Conservation (phyloP, 2,329 filamentous ascomycete genomes). For the Dothistroma septosporum region DNA sequence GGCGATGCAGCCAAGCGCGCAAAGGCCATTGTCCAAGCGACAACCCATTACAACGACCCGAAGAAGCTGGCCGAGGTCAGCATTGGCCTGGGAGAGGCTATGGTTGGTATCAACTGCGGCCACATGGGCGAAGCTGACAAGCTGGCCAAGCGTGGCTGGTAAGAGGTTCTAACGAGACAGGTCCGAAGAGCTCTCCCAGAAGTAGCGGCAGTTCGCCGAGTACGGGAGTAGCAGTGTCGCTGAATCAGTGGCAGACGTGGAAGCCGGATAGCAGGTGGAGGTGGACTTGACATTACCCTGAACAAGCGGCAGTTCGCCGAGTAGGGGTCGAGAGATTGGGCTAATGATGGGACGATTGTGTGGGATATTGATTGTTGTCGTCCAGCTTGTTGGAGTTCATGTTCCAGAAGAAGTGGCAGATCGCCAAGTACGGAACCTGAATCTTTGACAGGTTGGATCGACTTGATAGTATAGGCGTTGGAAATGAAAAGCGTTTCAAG, state of each 20-base stretch:
- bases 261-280: not conserved
- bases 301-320: constrained; percentile 2
- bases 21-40: constrained; percentile 89
- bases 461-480: not conserved
- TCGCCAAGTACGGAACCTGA: not conserved
- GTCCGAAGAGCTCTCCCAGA: not conserved
- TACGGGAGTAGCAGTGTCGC: not conserved
- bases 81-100: constrained; percentile 88
- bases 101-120: constrained; percentile 89
- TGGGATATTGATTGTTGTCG: not conserved
- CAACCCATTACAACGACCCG: constrained; percentile 82
- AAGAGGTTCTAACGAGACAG: constrained; percentile 6
- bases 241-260: not conserved
- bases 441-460: not conserved
- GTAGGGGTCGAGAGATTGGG: not conserved
- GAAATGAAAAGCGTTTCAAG: not conserved
- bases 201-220: constrained; percentile 1
- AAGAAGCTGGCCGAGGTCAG: constrained; percentile 83
- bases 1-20: constrained; percentile 86
- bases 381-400: not conserved
- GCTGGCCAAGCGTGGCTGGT: constrained; percentile 84
- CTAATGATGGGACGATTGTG: not conserved
- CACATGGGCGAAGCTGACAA: constrained; percentile 74
- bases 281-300: not conserved
- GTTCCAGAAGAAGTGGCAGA: not conserved